phyloP scores from a whole-genome alignment of 1,284 basidiomycete genomes.

The Austroboletus novae-zelandiae region DNA sequence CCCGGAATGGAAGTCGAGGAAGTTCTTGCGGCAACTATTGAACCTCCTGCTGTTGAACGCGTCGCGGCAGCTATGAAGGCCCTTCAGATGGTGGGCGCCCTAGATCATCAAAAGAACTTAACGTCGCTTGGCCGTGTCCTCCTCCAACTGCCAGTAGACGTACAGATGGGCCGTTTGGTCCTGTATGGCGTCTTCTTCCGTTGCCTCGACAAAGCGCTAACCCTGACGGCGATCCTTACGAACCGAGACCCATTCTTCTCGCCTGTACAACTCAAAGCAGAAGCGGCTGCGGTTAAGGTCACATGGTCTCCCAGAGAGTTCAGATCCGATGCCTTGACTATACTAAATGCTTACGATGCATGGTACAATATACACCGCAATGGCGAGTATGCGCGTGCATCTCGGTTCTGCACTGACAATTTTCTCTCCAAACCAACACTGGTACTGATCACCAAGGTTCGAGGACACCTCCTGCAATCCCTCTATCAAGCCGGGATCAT shows the following conservation, averaged over 20 bases:
- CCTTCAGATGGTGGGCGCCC: slow-evolving; percentile 85
- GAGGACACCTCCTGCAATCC: slow-evolving; percentile 76
- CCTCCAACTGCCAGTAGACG: slow-evolving; percentile 88
- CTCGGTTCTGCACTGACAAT: slow-evolving; percentile 82
- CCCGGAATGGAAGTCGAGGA: slow-evolving; percentile 86
- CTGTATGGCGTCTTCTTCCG: slow-evolving; percentile 93
- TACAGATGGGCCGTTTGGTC: slow-evolving; percentile 86
- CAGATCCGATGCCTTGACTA: slow-evolving; percentile 84
- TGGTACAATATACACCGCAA: slow-evolving; percentile 76
- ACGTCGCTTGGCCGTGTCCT: slow-evolving; percentile 89
- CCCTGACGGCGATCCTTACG: slow-evolving; percentile 86
- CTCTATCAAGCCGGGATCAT: slow-evolving; percentile 83
- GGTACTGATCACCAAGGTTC: slow-evolving; percentile 82
- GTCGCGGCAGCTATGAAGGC: slow-evolving; percentile 81
- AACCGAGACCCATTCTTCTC: slow-evolving; percentile 91
- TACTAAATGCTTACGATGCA: slow-evolving; percentile 77
- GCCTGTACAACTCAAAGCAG: slow-evolving; percentile 67
- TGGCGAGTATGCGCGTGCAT: slow-evolving; percentile 64
- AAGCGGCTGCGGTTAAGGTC: slow-evolving; percentile 71
- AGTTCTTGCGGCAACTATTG: slow-evolving; percentile 83
- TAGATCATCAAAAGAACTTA: slow-evolving; percentile 76
- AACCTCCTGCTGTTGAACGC: slow-evolving; percentile 82
- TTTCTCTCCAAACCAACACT: slow-evolving; percentile 88
- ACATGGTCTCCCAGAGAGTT: slow-evolving; percentile 81
- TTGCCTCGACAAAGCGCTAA: slow-evolving; percentile 87